Conservation (phyloP, 805 yeast species). For the Starmerella stellata region DNA sequence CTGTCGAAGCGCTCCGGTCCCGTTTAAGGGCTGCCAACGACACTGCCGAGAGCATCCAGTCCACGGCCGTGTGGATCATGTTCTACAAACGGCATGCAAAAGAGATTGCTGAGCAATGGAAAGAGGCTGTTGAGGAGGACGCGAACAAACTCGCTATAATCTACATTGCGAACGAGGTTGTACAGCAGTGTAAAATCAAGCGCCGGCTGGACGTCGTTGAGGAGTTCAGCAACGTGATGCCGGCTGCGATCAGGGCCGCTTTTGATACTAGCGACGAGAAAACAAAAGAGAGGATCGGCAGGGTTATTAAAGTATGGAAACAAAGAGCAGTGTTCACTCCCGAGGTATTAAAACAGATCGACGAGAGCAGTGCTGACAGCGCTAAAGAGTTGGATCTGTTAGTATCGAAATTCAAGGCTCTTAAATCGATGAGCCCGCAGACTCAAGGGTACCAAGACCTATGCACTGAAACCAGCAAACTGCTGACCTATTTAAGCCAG, state of each 20-base stretch:
- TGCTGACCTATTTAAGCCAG: too few relatives aligned
- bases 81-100: slow-evolving; percentile 46
- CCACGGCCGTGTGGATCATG: slow-evolving; percentile 53
- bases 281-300: slow-evolving; percentile 34
- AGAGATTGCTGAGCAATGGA: slow-evolving; percentile 39
- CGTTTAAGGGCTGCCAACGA: slow-evolving; percentile 29
- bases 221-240: slow-evolving; percentile 35
- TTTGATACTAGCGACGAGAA: slow-evolving; percentile 26
- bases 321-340: slow-evolving; percentile 36
- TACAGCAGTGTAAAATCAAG: slow-evolving; percentile 56
- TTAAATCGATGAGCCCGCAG: slow-evolving; percentile 1
- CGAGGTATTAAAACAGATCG: slow-evolving; percentile 22
- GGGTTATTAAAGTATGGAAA: slow-evolving; percentile 50
- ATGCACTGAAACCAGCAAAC: too few relatives aligned
- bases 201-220: slow-evolving; percentile 38
- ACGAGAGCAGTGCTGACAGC: slow-evolving; percentile 6
- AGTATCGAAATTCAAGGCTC: slow-evolving; percentile 14
- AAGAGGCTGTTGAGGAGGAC: slow-evolving; percentile 22
- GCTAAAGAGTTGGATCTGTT: slow-evolving; percentile 8
- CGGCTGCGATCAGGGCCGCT: slow-evolving; percentile 24
- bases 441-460: too few relatives aligned
- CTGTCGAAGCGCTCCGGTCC: slow-evolving; percentile 12
- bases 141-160: slow-evolving; percentile 36
- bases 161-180: slow-evolving; percentile 63
- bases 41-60: slow-evolving; percentile 54